Conservation (phyloP, 441 rosid genomes). For the Adansonia rubrostipa region DNA sequence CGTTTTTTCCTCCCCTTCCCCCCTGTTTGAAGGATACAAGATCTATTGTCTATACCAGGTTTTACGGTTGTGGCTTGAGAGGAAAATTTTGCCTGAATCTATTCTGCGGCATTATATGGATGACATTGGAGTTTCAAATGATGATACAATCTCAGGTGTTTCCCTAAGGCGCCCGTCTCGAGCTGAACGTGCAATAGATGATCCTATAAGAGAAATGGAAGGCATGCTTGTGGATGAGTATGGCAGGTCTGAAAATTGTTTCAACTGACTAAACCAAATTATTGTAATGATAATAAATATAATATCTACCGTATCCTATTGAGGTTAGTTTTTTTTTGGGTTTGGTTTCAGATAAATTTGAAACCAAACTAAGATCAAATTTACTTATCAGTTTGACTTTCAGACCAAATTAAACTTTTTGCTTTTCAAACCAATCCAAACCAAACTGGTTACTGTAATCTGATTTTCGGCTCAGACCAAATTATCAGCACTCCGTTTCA, state of each 20-base stretch:
- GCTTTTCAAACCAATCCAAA: slow-evolving; percentile 2
- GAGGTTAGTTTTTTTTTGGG: background rate
- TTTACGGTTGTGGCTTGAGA: slow-evolving; percentile 86
- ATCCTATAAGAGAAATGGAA: slow-evolving; percentile 98
- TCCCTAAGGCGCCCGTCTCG: slow-evolving; percentile 85
- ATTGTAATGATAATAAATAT: slow-evolving; percentile 5
- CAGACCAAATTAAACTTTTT: background rate
- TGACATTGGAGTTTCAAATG: slow-evolving; percentile 83
- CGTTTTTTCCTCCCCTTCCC: slow-evolving; percentile 18
- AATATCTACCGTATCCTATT: background rate
- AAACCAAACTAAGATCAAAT: background rate
- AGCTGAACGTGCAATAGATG: slow-evolving; percentile 91
- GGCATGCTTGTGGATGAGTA: slow-evolving; percentile 99
- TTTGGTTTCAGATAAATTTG: slow-evolving; percentile 11
- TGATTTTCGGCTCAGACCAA: slow-evolving; percentile 16
- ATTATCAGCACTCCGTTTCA: background rate
- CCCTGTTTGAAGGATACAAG: slow-evolving; percentile 7
- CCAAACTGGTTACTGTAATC: background rate
- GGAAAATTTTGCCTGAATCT: slow-evolving; percentile 86
- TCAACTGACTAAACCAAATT: background rate
- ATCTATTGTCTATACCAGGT: slow-evolving; percentile 54
- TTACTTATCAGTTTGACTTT: background rate
- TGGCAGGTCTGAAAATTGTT: slow-evolving; percentile 66
- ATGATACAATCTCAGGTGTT: slow-evolving; percentile 62
- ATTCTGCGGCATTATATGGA: slow-evolving; percentile 78